Base-by-base conservation (phyloP, 495 filamentous ascomycete genomes). In the Podospora pseudocomata region DNA sequence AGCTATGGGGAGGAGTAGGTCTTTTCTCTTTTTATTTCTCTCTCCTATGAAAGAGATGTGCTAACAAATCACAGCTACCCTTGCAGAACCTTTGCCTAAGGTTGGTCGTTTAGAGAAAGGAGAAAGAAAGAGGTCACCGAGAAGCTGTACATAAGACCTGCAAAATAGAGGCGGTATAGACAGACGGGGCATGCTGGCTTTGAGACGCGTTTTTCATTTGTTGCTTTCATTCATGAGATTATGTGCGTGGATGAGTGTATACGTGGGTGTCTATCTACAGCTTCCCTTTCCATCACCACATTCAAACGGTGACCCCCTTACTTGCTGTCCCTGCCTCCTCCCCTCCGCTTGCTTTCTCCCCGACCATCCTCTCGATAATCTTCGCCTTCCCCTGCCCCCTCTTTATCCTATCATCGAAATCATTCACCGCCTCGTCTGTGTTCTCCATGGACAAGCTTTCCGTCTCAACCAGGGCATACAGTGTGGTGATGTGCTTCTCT, bases 371-470 rank as follows among this genome's bases (percentile, higher is more conserved):
- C 78, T 93, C 90, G 58, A 97, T 90, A 60, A 97, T 85, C 76
- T 91, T 94, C 1, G 85, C 84, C 74, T 94, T 94, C n/a, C 88
- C 87, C 64, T 88, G 81, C 11, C 92, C 93, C 70, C 90, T 85
- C 79, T 90, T 92, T 63, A 95, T 70, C 44, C 93, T 83, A 75
- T 95, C 92, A 70, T 97, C 93, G 68, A 93, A 91, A 72, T 94
- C 92, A 27, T 89, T 87, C 20, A 97, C 91, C 5, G 90, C 88
- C 58, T 94, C 92, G 71, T 97, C 93, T 1, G 84, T 89, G 73
- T 97, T 97, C 60, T 87, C 80, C 34, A 88, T 91, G 6, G 88
- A 87, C 13, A 97, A 76, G 18, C 87, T 94, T n/a, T 86, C 88
- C 0, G 91, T 89, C 68, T 96, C 92, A 1, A 89, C 86, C n/a